A percentile compares a stretch with the other conserved stretches of the same genome.
phyloP scores from a whole-genome alignment of 2,329 filamentous ascomycete species.

The Fusarium phyllophilum region DNA sequence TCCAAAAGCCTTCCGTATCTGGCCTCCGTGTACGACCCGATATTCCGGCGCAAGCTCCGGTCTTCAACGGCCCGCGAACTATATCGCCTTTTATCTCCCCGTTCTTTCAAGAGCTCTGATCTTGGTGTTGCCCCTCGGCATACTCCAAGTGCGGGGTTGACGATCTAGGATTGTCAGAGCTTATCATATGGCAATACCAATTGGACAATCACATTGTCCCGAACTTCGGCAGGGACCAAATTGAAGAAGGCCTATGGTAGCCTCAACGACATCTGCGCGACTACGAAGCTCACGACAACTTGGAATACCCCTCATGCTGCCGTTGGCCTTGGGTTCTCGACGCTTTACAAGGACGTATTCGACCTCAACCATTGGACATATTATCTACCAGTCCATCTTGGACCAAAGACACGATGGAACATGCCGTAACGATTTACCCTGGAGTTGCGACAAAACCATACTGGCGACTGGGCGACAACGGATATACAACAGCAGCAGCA shows the following conservation, averaged over 20 bases:
- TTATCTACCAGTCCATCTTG: background rate
- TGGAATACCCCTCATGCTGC: background rate
- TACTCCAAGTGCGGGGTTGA: slow-evolving; percentile 30
- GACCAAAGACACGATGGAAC: background rate
- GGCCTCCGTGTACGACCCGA: slow-evolving; percentile 41
- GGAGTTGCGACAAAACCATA: background rate
- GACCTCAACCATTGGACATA: background rate
- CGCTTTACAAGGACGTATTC: background rate
- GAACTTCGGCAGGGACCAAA: background rate
- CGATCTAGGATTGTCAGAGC: background rate
- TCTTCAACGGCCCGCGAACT: slow-evolving; percentile 6
- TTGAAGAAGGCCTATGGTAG: background rate
- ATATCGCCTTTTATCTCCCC: background rate
- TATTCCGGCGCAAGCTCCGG: slow-evolving; percentile 15
- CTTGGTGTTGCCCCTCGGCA: slow-evolving; percentile 21
- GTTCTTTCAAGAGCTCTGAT: background rate
- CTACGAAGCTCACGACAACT: background rate
- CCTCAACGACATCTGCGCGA: background rate
- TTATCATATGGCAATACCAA: slow-evolving; percentile 1
- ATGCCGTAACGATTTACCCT: background rate
- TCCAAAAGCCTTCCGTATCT: slow-evolving; percentile 8
- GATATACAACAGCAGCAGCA: slow-evolving; percentile 1
- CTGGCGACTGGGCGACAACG: background rate
- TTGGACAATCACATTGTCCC: background rate
- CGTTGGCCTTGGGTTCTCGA: background rate